A percentile compares a stretch with the other conserved stretches of the same genome.
These are phyloP conservation scores for Solanum infundibuliforme DNA, from an alignment of 257 asterid species.

Conservation along the genomic window DNA sequence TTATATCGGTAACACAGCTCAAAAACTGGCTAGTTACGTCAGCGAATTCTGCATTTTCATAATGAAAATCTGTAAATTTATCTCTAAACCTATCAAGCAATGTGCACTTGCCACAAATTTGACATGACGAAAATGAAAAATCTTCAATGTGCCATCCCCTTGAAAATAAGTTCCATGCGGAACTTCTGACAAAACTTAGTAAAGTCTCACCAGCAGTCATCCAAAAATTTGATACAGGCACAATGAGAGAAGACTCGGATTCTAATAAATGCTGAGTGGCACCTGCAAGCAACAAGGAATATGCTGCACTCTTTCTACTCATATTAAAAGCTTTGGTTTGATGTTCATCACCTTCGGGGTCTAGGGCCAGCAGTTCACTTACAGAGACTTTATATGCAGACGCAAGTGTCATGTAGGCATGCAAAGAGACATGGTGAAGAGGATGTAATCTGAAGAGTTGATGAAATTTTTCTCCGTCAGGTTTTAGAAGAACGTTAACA, in stretches of 20 bases:
- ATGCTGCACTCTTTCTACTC: conserved; percentile 48
- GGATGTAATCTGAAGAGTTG: conserved; percentile 24
- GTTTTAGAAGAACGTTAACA: not conserved
- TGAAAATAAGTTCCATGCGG: conserved; percentile 7
- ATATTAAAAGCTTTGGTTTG: conserved; percentile 26
- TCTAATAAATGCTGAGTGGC: conserved; percentile 39
- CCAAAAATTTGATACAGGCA: conserved; percentile 38
- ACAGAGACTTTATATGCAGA: conserved; percentile 46
- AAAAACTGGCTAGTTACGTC: conserved; percentile 12
- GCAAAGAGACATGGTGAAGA: conserved; percentile 33
- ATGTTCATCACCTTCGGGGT: not conserved
- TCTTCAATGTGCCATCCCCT: not conserved
- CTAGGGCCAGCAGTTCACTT: conserved; percentile 22
- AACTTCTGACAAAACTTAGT: conserved; percentile 22
- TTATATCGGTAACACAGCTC: conserved; percentile 20
- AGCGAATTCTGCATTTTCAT: conserved; percentile 12
- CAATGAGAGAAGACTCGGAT: conserved; percentile 39
- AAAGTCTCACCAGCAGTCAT: conserved; percentile 52
- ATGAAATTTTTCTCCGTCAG: conserved; percentile 2
- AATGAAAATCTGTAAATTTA: not conserved
- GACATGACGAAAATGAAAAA: not conserved
- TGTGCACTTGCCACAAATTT: conserved; percentile 16
- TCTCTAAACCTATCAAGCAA: not conserved
- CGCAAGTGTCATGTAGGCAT: conserved; percentile 48
- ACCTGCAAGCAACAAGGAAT: conserved; percentile 56